These are phyloP conservation scores for Cyclotella baltica DNA, from an alignment of 108 stramenopile genomes.

Conservation along the genomic window DNA sequence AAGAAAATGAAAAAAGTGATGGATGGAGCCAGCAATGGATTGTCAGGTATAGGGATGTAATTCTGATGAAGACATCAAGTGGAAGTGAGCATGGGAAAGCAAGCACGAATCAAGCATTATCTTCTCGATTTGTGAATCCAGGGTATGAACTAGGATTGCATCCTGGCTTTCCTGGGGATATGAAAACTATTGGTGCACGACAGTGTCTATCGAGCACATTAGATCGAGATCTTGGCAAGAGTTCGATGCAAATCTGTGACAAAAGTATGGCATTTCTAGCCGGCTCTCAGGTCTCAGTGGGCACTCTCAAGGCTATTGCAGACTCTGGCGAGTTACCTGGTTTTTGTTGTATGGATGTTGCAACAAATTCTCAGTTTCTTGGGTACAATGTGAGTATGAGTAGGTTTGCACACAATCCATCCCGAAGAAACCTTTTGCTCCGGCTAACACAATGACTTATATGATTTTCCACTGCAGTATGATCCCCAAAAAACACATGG, in stretches of 20 bases:
- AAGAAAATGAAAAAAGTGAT: too few species aligned
- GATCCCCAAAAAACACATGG: background rate
- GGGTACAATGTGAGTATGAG: background rate
- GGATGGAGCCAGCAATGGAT: too few species aligned
- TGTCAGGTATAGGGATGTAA: too few species aligned
- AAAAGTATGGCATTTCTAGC: background rate
- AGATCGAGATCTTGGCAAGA: background rate
- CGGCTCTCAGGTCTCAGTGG: background rate
- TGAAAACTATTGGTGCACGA: too few species aligned
- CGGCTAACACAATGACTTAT: too few species aligned
- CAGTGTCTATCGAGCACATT: too few species aligned
- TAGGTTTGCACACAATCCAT: background rate
- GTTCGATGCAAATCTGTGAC: background rate
- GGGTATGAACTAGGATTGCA: too few species aligned
- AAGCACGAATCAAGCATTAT: too few species aligned
- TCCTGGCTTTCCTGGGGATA: too few species aligned
- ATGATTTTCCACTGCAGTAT: background rate
- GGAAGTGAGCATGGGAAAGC: too few species aligned
- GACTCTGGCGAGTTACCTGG: background rate
- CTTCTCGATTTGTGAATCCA: too few species aligned
- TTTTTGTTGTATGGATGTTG: background rate
- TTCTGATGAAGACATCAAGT: too few species aligned
- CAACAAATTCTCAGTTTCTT: background rate
- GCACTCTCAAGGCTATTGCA: slow-evolving; percentile 1
- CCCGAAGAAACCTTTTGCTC: background rate